Evolutionary conservation across 306 rosid species (phyloP).

Genomic region (Pterocarpus santalinus): DNA sequence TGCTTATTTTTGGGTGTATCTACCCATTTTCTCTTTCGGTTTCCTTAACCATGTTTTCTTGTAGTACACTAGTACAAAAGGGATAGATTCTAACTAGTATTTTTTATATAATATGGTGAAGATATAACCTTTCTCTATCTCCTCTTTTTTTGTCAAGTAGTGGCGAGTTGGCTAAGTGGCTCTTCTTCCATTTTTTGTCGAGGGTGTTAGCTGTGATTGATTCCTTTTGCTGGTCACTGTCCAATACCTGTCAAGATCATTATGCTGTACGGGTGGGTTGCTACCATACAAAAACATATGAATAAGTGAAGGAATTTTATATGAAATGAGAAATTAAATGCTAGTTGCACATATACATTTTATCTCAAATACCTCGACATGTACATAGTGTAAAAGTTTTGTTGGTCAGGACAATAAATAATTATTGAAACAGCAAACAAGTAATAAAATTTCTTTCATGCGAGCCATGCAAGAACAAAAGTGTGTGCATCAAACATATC

Average conservation of each 20-base stretch:
- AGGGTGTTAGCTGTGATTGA: conserved; percentile 36
- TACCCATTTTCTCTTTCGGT: background rate
- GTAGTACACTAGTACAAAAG: background rate
- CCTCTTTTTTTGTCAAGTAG: background rate
- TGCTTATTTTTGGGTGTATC: conserved; percentile 10
- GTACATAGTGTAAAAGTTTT: background rate
- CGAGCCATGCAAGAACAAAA: background rate
- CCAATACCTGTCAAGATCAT: conserved; percentile 7
- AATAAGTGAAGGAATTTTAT: conserved; percentile 8
- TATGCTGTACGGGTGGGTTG: conserved; percentile 37
- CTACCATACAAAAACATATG: conserved; percentile 14
- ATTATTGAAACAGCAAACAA: background rate
- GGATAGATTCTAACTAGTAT: too few species aligned
- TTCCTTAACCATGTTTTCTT: background rate
- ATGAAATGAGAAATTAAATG: background rate
- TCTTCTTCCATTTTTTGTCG: background rate
- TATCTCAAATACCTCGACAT: background rate
- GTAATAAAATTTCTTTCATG: too few species aligned
- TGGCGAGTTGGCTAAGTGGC: background rate
- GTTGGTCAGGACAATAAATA: background rate
- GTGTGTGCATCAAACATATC: conserved; percentile 2
- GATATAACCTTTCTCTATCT: too few species aligned
- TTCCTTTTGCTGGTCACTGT: conserved; percentile 43
- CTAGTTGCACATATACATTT: background rate
- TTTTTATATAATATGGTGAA: too few species aligned